Evolutionary conservation across 768 basidiomycete genomes (phyloP).

Genomic region (Neoboletus magnificus): DNA sequence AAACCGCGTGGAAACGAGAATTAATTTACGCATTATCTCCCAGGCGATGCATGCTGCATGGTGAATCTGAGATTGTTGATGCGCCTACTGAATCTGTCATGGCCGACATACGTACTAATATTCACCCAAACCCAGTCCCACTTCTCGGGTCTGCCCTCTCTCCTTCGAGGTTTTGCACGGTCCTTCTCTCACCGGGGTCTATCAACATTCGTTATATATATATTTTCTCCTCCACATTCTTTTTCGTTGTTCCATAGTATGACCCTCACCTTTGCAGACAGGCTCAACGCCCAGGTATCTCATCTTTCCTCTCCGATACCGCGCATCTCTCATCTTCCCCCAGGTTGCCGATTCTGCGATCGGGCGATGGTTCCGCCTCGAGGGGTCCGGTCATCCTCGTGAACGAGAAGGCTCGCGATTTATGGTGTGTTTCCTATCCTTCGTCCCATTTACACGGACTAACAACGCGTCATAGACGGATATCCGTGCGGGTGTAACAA

Average conservation of each 20-base stretch:
- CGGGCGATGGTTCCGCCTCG: conserved; percentile 70
- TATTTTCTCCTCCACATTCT: conserved; percentile 12
- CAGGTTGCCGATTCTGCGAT: conserved; percentile 40
- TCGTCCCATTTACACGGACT: not conserved
- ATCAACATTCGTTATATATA: conserved; percentile 24
- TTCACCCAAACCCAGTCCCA: not conserved
- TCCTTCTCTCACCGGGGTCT: conserved; percentile 1
- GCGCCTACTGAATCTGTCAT: conserved; percentile 7
- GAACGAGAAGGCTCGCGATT: conserved; percentile 65
- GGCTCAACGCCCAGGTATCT: conserved; percentile 40
- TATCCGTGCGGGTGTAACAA: conserved; percentile 74
- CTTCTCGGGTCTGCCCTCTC: not conserved
- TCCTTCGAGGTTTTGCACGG: conserved; percentile 5
- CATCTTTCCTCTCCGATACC: not conserved
- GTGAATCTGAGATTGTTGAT: conserved; percentile 20
- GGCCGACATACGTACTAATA: conserved; percentile 12
- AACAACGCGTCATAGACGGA: conserved; percentile 51
- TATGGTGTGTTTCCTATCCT: conserved; percentile 36
- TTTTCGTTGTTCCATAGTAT: conserved; percentile 23
- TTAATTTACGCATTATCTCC: conserved; percentile 25
- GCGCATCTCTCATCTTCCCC: not conserved
- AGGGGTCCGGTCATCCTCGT: conserved; percentile 63
- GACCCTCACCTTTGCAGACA: conserved; percentile 39
- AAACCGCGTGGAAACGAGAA: conserved; percentile 7
- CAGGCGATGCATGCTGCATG: conserved; percentile 16